Base-by-base conservation (phyloP, 2,329 filamentous ascomycete genomes). In the Fusarium caatingaense region DNA sequence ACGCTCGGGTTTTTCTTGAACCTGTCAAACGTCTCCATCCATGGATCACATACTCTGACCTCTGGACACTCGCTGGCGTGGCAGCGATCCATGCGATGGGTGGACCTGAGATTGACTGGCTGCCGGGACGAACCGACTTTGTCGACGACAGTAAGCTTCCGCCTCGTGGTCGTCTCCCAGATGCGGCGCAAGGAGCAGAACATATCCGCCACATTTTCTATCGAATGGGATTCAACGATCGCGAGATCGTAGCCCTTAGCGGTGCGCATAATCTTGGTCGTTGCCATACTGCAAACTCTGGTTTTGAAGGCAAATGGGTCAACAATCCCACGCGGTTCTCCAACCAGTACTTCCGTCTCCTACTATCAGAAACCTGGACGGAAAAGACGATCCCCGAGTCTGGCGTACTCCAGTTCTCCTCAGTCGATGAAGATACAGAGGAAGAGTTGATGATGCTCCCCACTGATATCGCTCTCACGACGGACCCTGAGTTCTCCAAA, bases 361-460 rank as follows among this genome's bases (percentile, higher is more conserved):
- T 60, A 13, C 25, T 60, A 5, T 60, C 57, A 3, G 57, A 60
- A 7, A 21, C 21, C 0, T 60, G 57, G 57, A 60, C 9, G 0
- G 57, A 60, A 7, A 60, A 60, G 27, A 60, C 57, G 5, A 21
- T 60, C 3, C 54, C 54, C 4, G 54, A 60, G 8, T 60, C 57
- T 18, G 57, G 54, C 4, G n/a, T 59, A 0, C 13, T 9, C 5
- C 57, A 60, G 0, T 60, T 60, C 42, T 59, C 54, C 10, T 60
- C 57, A 5, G 9, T 60, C 7, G 57, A 60, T 4, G 9, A n/a
- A 12, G 42, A 59, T 27, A 60, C 57, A 13, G 57, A 59, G 13
- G 57, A 60, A 13, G 57, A 60, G 41, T 42, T 60, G 32, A 60
- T 60, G 54, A 60, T 60, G 57, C 27, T 60, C 5, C 57, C 57